Evolutionary conservation across 192 early-diverging fungal genomes (phyloP).

Genomic region (Jimgerdemannia lactiflua): DNA sequence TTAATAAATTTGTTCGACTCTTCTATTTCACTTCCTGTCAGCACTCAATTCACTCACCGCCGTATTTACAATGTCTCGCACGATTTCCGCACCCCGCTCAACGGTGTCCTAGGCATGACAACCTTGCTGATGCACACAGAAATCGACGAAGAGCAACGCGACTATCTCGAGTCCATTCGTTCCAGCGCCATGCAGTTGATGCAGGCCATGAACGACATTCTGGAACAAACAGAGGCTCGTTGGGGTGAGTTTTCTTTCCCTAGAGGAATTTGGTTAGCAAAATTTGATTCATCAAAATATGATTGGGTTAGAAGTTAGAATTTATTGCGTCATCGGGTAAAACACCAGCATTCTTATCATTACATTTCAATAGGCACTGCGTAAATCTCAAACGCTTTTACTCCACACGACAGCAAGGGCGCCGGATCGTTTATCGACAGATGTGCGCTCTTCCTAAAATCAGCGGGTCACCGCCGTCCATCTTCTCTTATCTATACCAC

Average conservation of each 20-base stretch:
- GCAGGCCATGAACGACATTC: background rate
- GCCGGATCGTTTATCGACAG: no score
- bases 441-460: no score
- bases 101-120: conserved; percentile 1
- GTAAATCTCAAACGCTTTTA: no score
- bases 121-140: conserved; percentile 1
- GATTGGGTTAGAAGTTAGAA: no score
- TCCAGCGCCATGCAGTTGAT: background rate
- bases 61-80: background rate
- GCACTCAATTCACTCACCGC: background rate
- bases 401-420: no score
- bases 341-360: no score
- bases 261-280: background rate
- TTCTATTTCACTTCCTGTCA: background rate
- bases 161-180: background rate
- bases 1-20: background rate
- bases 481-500: no score
- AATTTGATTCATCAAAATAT: background rate
- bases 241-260: background rate
- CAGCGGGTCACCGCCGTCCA: no score
- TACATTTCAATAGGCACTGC: no score
- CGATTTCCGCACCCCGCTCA: background rate
- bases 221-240: background rate
- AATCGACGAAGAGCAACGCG: conserved; percentile 2
- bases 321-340: no score